These are phyloP conservation scores for Psilocybe azurescens DNA, from an alignment of 768 basidiomycete species.

Conservation along the genomic window DNA sequence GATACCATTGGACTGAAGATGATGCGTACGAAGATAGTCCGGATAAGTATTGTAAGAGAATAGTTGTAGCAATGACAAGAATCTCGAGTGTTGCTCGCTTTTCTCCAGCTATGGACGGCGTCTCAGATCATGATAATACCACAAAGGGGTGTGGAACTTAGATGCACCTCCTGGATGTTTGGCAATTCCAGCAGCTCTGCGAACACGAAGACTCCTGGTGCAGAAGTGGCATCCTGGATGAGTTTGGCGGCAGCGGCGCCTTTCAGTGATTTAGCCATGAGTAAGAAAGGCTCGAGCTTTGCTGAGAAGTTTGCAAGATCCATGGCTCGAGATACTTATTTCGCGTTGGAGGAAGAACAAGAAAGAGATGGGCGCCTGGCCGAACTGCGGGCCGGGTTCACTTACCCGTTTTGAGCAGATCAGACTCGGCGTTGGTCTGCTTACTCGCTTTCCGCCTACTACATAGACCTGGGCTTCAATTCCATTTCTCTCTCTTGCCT, in stretches of 20 bases:
- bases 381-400: not conserved
- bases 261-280: conserved; percentile 91
- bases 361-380: not conserved
- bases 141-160: not conserved
- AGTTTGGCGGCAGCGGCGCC: conserved; percentile 94
- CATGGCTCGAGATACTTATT: conserved; percentile 39
- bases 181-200: conserved; percentile 84
- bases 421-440: not conserved
- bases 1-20: not conserved
- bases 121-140: not conserved
- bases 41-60: conserved; percentile 91
- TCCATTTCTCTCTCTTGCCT: not conserved
- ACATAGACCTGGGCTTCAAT: not conserved
- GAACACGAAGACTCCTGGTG: conserved; percentile 92
- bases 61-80: conserved; percentile 72
- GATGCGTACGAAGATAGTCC: conserved; percentile 75
- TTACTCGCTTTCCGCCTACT: not conserved
- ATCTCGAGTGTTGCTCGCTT: conserved; percentile 66
- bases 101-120: conserved; percentile 58
- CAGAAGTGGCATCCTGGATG: conserved; percentile 83
- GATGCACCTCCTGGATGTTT: conserved; percentile 81
- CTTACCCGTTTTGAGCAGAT: not conserved
- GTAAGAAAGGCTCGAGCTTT: conserved; percentile 87
- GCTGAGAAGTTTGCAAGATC: conserved; percentile 67
- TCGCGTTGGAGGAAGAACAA: not conserved